A percentile compares a stretch with the other conserved stretches of the same genome.
Conservation (phyloP, 1,284 basidiomycete genomes). For the Melampsora larici-populina region DNA sequence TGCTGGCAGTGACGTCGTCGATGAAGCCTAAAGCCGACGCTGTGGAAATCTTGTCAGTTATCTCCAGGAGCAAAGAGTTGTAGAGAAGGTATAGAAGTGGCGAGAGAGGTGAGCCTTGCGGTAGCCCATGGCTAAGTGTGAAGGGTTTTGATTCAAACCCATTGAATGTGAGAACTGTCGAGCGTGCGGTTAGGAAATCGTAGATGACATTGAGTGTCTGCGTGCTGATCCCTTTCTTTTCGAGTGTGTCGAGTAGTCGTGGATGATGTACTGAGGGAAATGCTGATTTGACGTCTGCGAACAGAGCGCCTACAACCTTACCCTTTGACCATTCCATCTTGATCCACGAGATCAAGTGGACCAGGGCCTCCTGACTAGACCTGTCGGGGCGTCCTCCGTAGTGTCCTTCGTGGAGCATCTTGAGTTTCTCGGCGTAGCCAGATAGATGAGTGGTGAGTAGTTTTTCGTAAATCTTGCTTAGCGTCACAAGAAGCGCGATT, state of each 20-base stretch:
- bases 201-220: background rate
- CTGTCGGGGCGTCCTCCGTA: background rate
- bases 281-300: background rate
- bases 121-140: background rate
- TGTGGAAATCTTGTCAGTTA: background rate
- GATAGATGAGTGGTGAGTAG: background rate
- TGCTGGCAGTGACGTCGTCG: too few relatives aligned
- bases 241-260: background rate
- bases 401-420: background rate
- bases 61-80: background rate
- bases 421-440: background rate
- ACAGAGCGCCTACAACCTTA: background rate
- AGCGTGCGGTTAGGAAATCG: background rate
- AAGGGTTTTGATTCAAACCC: background rate
- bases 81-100: background rate
- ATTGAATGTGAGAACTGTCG: background rate
- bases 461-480: too few relatives aligned
- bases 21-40: background rate
- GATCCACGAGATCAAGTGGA: background rate
- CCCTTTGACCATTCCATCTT: background rate
- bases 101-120: background rate
- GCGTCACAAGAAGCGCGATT: background rate
- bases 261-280: background rate
- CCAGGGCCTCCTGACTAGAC: background rate
- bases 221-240: background rate